Evolutionary conservation across 495 filamentous ascomycete species (phyloP), one percentile per base, ranked within the genome.

Genomic region (Aspergillus egyptiacus): DNA sequence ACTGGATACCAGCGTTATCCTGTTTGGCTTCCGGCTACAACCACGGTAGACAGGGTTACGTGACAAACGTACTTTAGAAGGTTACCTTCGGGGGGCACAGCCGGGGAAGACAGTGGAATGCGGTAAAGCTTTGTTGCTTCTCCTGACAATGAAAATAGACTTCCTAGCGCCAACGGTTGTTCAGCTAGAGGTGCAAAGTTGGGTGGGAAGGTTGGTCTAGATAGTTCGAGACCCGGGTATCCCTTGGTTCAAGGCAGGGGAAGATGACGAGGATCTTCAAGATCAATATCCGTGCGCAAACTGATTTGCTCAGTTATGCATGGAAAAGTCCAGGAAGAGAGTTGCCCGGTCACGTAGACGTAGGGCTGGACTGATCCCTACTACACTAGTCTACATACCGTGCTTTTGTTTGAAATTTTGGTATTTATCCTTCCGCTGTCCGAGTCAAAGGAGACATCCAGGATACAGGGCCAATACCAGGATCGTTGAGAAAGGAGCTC

Each of bases 51-150:
- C 33, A 28, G 36, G 23, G 51, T 41, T 46, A 51, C 48, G 39
- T 48, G 31, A 31, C 10, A 50, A 51, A 41, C 39, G 51, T 44
- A 35, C 25, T 49, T 41, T 39, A 44, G 44, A 37, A 38, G 25
- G 33, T 54, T 38, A 43, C 47, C 41, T 31, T 32, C 51, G 56
- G 57, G 51, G 57, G 38, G 51, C 24, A 43, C 47, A 53, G 46
- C 25, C 42, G 46, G 48, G 54, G 34, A 35, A 51, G 36, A 42
- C 22, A 13, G 34, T 50, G 57, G 57, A 60, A 60, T 60, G 57
- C 48, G 48, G 54, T 38, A 41, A 40, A 27, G 19, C 22, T 3
- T 25, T 10, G n/a, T n/a, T 25, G 18, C 17, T 32, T 6, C 5
- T 13, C 28, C 19, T 45, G 25, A 30, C 19, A 11, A 27, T n/a